Conservation (phyloP, 148 eudicot species). For the Agrostemma githago region DNA sequence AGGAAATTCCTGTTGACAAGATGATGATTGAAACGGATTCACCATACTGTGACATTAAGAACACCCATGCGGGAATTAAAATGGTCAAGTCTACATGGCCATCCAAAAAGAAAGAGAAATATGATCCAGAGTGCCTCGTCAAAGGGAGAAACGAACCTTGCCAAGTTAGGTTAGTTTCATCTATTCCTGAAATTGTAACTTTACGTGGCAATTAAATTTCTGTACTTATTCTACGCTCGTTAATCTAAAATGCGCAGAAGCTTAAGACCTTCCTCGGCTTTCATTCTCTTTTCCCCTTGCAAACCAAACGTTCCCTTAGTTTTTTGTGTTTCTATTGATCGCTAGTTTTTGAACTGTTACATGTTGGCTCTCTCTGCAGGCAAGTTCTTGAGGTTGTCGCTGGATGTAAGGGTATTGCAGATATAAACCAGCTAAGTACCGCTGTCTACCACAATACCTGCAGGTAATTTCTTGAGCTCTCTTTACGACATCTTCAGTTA, state of each 20-base stretch:
- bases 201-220: neutral
- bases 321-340: neutral
- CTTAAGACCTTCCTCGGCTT: neutral
- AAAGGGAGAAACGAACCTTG: conserved; percentile 98
- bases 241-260: neutral
- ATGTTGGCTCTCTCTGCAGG: conserved; percentile 35
- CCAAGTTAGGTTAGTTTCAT: conserved; percentile 64
- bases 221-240: too few relatives aligned
- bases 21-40: conserved; percentile 99
- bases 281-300: neutral
- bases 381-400: conserved; percentile 99
- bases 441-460: conserved; percentile 87
- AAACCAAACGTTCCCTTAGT: too few relatives aligned
- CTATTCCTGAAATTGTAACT: neutral
- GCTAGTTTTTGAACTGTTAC: neutral
- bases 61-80: conserved; percentile 88
- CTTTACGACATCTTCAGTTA: neutral
- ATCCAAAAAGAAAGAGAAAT: conserved; percentile 94
- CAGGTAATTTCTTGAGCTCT: conserved; percentile 47
- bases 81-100: conserved; percentile 79
- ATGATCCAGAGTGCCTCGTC: conserved; percentile 73
- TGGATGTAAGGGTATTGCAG: conserved; percentile 75
- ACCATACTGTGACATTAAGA: conserved; percentile 95
- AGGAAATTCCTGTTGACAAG: conserved; percentile 74
- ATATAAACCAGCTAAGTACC: conserved; percentile 63